Conservation (phyloP, 2,329 filamentous ascomycete species). For the Ophiostoma sp. region DNA sequence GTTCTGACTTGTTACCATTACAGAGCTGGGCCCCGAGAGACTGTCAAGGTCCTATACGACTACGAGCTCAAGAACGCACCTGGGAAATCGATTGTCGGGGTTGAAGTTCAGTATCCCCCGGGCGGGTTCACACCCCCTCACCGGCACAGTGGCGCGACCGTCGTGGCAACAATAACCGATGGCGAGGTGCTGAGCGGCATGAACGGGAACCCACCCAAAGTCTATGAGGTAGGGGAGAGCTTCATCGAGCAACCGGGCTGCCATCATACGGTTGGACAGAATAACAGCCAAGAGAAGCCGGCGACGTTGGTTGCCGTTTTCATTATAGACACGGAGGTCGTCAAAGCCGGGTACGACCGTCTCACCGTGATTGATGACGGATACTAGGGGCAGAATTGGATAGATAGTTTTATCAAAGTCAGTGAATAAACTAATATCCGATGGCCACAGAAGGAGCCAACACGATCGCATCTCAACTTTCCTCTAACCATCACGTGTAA, state of each 20-base stretch:
- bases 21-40: neutral
- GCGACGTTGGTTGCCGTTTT: conserved; percentile 1
- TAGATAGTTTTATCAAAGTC: too few relatives aligned
- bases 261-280: conserved; percentile 14
- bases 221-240: neutral
- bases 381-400: too few relatives aligned
- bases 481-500: too few relatives aligned
- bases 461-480: too few relatives aligned
- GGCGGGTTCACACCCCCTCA: conserved; percentile 10
- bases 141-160: conserved; percentile 10
- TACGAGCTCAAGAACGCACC: conserved; percentile 8
- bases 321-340: conserved; percentile 1
- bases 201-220: neutral
- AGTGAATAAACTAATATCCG: too few relatives aligned
- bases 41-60: conserved; percentile 5
- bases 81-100: conserved; percentile 1
- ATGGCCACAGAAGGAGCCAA: too few relatives aligned
- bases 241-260: conserved; percentile 11
- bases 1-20: neutral
- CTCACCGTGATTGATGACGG: conserved; percentile 1
- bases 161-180: conserved; percentile 10
- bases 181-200: conserved; percentile 15
- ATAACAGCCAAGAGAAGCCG: conserved; percentile 16
- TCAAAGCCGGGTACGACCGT: neutral
- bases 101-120: neutral